These are phyloP conservation scores for Colletotrichum sp. DNA, from an alignment of 2,329 filamentous ascomycete species.

Conservation along the genomic window DNA sequence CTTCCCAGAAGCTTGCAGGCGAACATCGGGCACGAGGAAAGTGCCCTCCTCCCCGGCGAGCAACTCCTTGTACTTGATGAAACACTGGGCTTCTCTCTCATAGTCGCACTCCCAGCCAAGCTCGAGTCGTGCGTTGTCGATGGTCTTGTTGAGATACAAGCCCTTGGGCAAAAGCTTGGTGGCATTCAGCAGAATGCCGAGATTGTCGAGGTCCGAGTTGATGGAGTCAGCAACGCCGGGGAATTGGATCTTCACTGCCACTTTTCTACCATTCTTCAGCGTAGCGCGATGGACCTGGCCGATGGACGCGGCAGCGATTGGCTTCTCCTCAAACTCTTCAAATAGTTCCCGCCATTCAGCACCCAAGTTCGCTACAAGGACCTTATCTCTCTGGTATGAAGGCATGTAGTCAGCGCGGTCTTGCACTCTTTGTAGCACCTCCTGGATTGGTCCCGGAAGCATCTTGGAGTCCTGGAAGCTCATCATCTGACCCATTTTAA, in stretches of 20 bases:
- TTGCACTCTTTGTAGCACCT: conserved; percentile 92
- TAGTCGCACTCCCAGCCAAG: conserved; percentile 99
- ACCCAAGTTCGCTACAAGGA: conserved; percentile 80
- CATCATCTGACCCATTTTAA: conserved; percentile 98
- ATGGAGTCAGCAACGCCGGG: conserved; percentile 96
- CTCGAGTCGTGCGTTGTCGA: conserved; percentile 90
- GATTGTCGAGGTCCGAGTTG: conserved; percentile 93
- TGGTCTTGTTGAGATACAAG: conserved; percentile 94
- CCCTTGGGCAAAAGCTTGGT: conserved; percentile 90
- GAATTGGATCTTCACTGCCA: conserved; percentile 97
- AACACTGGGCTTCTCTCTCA: conserved; percentile 83
- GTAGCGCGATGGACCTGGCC: conserved; percentile 92
- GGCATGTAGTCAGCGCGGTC: conserved; percentile 99
- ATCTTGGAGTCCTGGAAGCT: conserved; percentile 98
- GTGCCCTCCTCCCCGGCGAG: conserved; percentile 75
- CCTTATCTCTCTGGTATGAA: conserved; percentile 85
- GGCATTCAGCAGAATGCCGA: conserved; percentile 88
- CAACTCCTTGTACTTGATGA: conserved; percentile 75
- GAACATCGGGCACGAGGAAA: conserved; percentile 82
- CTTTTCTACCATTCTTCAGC: conserved; percentile 74
- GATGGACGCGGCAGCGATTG: conserved; percentile 94
- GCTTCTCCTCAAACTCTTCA: conserved; percentile 83
- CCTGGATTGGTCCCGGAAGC: conserved; percentile 84
- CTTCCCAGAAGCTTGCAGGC: conserved; percentile 78
- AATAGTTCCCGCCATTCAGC: conserved; percentile 85